Evolutionary conservation across 495 filamentous ascomycete genomes (phyloP).

Genomic region (Tuber microsphaerosporum): DNA sequence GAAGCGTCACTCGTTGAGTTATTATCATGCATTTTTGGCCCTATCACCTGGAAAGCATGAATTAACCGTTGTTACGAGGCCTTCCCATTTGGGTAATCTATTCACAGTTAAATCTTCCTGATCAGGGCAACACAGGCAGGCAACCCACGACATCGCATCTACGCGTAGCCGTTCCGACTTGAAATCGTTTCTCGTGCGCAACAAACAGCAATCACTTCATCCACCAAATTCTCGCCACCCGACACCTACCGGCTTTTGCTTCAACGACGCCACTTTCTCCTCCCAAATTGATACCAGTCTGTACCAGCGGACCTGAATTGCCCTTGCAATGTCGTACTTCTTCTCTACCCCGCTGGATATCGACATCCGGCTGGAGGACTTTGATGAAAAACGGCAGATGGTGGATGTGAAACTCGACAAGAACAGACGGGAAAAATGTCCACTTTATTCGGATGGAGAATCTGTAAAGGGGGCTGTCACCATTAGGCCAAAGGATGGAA

Average conservation of each 20-base stretch:
- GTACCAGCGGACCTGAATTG: conserved; percentile 1
- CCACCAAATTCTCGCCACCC: neutral
- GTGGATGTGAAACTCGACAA: conserved; percentile 98
- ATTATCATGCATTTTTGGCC: neutral
- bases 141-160: neutral
- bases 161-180: neutral
- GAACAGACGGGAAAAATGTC: conserved; percentile 89
- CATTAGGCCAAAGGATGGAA: conserved; percentile 94
- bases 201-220: neutral
- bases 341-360: conserved; percentile 98
- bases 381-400: conserved; percentile 76
- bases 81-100: neutral
- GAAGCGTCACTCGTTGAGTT: neutral
- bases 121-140: neutral
- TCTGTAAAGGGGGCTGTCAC: conserved; percentile 94
- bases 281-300: neutral
- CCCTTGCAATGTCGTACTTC: conserved; percentile 76
- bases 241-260: neutral
- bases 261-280: neutral
- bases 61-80: neutral
- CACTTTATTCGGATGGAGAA: conserved; percentile 95
- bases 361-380: conserved; percentile 92
- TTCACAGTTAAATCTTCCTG: neutral
- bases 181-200: neutral
- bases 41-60: neutral